Base-by-base conservation (phyloP, 2,329 filamentous ascomycete genomes). In the Claviceps quebecensis region DNA sequence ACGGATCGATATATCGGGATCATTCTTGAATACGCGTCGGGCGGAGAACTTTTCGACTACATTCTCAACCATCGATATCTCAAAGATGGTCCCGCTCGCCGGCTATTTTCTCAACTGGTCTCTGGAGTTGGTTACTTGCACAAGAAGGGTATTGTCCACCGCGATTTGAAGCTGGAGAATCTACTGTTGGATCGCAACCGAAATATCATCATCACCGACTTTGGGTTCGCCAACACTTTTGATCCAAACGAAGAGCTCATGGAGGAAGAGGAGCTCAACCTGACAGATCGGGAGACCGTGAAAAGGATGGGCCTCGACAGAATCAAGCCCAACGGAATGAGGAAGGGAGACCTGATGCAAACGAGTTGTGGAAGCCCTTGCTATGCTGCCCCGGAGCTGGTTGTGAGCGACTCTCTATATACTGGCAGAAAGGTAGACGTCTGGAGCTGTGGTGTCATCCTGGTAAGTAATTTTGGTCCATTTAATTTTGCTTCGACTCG, bases 151-250 rank as follows among this genome's bases (percentile, higher is more conserved):
- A 98, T 98, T 59, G 93, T 98, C 14, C 93, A 98, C 66, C 84
- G 93, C 61, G 93, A 98, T 70, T 71, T 98, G 58, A 98, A 98
- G 70, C 76, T 98, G 46, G 93, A 98, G 70, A 98, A 98, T 63
- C 68, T 98, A 60, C 77, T 98, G 39, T 77, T 98, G 49, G 93
- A 98, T 69, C 84, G 91, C 56, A 96, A 98, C 65, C 85, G 89
- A 56, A 98, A 98, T 72, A 97, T 98, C 63, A 98, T 98, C 70
- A 98, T 98, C 64, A 98, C 93, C 16, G 93, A 98, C 69, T 98
- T 98, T 69, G 93, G 93, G 17, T 98, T 98, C 65, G 93, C 93
- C 59, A 98, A 98, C 68, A 97, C 90, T 0, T 98, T 98, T 63
- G 86, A 96, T 63, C 81, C 93, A 0, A 71, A 74, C 38, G 93